Evolutionary conservation across 768 basidiomycete genomes (phyloP).

Genomic region (Leccinum truebloodii): DNA sequence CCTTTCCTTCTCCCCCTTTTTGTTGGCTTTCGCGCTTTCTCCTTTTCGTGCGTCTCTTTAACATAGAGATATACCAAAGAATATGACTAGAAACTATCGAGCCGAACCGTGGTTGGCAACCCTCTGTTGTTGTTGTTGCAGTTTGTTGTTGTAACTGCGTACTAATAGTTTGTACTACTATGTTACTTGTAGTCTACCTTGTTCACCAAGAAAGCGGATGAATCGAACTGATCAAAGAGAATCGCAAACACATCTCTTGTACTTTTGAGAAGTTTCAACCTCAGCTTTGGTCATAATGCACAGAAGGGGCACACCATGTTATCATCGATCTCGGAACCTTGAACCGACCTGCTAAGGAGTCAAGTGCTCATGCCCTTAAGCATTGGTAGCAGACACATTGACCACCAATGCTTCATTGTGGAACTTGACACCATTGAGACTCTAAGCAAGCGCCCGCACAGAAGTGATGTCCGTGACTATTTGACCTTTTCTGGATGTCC

Average conservation of each 20-base stretch:
- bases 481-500: conserved; percentile 30
- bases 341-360: conserved; percentile 18
- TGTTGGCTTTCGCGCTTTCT: neutral
- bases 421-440: conserved; percentile 52
- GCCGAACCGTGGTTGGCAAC: neutral
- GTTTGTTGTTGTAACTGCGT: neutral
- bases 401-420: conserved; percentile 43
- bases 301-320: conserved; percentile 51
- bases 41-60: conserved; percentile 1
- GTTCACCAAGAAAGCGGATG: neutral
- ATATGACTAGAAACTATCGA: conserved; percentile 16
- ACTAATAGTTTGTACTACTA: neutral
- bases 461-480: conserved; percentile 41
- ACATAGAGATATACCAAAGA: conserved; percentile 29
- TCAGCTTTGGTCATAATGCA: conserved; percentile 33
- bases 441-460: conserved; percentile 41
- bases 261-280: too few species aligned
- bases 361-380: conserved; percentile 43
- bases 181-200: neutral
- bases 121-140: neutral
- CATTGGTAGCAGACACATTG: conserved; percentile 41
- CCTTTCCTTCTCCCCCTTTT: neutral
- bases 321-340: conserved; percentile 42
- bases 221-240: neutral
- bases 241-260: too few species aligned